phyloP scores from a whole-genome alignment of 495 filamentous ascomycete species.

The Lichina pygmaea region DNA sequence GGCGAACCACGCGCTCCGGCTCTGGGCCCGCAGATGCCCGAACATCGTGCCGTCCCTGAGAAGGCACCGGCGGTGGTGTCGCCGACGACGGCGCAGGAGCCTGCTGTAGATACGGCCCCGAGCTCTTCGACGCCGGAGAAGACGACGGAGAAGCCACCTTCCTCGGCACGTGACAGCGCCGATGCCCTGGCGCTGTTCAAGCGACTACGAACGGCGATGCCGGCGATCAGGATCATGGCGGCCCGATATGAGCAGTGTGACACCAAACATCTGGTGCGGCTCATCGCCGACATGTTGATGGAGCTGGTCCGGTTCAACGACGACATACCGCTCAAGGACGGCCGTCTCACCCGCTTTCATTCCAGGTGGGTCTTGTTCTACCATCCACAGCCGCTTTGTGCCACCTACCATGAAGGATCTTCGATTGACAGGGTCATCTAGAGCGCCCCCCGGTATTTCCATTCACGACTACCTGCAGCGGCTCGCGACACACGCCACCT shows the following conservation, averaged over 20 bases:
- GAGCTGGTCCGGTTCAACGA: constrained; percentile 89
- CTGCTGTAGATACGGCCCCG: constrained; percentile 11
- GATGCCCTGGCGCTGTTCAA: constrained; percentile 21
- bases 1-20: constrained; percentile 6
- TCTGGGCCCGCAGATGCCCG: constrained; percentile 7
- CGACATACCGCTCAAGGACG: constrained; percentile 55
- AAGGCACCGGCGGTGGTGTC: not conserved
- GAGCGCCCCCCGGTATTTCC: constrained; percentile 78
- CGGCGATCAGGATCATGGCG: constrained; percentile 45
- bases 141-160: constrained; percentile 14
- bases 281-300: constrained; percentile 86
- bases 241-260: constrained; percentile 50
- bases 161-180: constrained; percentile 18
- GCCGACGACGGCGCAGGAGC: constrained; percentile 4
- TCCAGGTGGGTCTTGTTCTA: constrained; percentile 32
- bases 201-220: constrained; percentile 23
- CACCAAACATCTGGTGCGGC: constrained; percentile 55
- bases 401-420: not conserved
- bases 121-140: constrained; percentile 17
- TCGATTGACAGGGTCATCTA: constrained; percentile 7
- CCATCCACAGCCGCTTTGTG: not conserved
- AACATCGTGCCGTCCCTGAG: not conserved
- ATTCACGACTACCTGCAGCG: constrained; percentile 80
- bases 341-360: constrained; percentile 77
- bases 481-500: constrained; percentile 75